Evolutionary conservation across 2,329 filamentous ascomycete species (phyloP).

Genomic region (Claviceps cyperi): DNA sequence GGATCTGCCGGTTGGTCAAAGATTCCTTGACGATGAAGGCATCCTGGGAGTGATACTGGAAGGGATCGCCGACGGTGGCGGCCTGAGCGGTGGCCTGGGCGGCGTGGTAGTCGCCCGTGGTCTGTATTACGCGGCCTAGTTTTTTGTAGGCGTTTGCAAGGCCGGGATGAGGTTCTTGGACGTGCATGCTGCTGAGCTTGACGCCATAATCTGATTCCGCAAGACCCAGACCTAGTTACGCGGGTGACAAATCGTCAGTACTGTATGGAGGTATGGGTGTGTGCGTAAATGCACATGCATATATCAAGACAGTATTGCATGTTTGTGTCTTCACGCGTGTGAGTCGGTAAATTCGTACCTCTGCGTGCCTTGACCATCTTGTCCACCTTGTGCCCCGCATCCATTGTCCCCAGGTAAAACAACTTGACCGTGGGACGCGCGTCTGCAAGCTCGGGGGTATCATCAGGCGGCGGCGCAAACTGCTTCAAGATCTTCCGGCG

Average conservation of each 20-base stretch:
- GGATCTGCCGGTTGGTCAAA: conserved; percentile 90
- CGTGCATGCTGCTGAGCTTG: conserved; percentile 72
- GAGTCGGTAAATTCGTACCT: conserved; percentile 39
- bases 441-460: conserved; percentile 85
- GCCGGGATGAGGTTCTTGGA: conserved; percentile 81
- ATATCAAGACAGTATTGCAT: background rate
- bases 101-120: conserved; percentile 86
- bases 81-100: conserved; percentile 94
- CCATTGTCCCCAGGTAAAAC: conserved; percentile 92
- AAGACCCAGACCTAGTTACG: conserved; percentile 62
- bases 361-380: conserved; percentile 81
- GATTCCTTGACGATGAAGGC: conserved; percentile 98
- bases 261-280: background rate
- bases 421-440: conserved; percentile 84
- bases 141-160: conserved; percentile 86
- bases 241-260: background rate
- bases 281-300: background rate
- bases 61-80: conserved; percentile 81
- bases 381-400: conserved; percentile 93
- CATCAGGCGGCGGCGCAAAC: conserved; percentile 92
- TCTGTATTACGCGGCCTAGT: conserved; percentile 84
- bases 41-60: conserved; percentile 89
- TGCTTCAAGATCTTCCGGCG: conserved; percentile 93
- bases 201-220: conserved; percentile 88
- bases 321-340: background rate